phyloP scores from a whole-genome alignment of 176 grass and related monocot genomes.

The Microstegium vimineum region DNA sequence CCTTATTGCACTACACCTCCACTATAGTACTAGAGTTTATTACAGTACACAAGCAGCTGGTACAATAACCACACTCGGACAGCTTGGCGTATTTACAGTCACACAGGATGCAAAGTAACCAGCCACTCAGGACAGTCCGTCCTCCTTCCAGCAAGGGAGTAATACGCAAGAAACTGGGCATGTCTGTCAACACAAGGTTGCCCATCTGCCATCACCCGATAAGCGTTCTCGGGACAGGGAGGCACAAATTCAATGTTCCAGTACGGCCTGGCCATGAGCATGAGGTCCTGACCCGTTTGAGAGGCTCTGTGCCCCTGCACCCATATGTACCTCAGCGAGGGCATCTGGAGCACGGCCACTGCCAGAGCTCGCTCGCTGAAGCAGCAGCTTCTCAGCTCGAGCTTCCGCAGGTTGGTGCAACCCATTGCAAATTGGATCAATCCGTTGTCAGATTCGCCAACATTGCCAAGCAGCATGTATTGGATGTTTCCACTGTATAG shows the following conservation, averaged over 20 bases:
- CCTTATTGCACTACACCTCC: constrained; percentile 43
- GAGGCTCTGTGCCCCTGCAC: constrained; percentile 85
- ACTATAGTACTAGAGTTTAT: constrained; percentile 36
- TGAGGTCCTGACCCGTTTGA: constrained; percentile 45
- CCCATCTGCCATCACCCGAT: constrained; percentile 25
- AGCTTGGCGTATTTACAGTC: constrained; percentile 51
- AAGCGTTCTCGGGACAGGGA: constrained; percentile 5
- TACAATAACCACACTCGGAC: constrained; percentile 11
- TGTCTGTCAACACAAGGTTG: constrained; percentile 41
- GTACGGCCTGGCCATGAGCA: constrained; percentile 71
- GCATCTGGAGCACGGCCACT: constrained; percentile 50
- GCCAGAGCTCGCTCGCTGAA: constrained; percentile 83
- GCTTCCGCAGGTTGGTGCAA: constrained; percentile 68
- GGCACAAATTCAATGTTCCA: constrained; percentile 94
- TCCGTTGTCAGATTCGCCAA: constrained; percentile 73
- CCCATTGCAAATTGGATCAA: constrained; percentile 67
- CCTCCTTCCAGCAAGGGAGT: constrained; percentile 83
- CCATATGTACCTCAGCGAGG: constrained; percentile 81
- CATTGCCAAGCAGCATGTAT: constrained; percentile 83
- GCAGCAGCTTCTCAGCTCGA: constrained; percentile 79
- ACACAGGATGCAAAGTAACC: constrained; percentile 59
- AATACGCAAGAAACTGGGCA: constrained; percentile 78
- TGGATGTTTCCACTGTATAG: constrained; percentile 61
- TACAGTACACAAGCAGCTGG: constrained; percentile 30
- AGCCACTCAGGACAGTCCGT: constrained; percentile 60